Percentiles rank a stretch among this genome's conserved stretches.
phyloP scores from a whole-genome alignment of 2,329 filamentous ascomycete genomes.

The Colletotrichum sojae region DNA sequence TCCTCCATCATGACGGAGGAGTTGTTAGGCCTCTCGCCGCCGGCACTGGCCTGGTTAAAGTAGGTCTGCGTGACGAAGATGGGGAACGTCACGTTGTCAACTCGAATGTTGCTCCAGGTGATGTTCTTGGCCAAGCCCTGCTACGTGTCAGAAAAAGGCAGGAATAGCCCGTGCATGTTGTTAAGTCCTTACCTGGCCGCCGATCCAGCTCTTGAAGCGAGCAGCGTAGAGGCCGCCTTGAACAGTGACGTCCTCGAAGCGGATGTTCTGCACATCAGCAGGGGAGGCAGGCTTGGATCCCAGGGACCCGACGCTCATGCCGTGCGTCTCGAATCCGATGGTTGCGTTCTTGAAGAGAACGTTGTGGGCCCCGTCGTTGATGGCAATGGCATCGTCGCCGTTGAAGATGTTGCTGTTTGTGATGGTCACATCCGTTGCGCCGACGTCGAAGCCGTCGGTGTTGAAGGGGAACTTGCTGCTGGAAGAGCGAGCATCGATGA shows the following conservation, averaged over 20 bases:
- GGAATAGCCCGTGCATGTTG: background rate
- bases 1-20: conserved; percentile 57
- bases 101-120: conserved; percentile 58
- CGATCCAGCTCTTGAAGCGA: conserved; percentile 60
- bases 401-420: conserved; percentile 53
- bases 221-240: conserved; percentile 57
- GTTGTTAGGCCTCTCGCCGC: conserved; percentile 53
- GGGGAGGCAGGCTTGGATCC: conserved; percentile 52
- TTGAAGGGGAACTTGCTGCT: conserved; percentile 58
- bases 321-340: conserved; percentile 60
- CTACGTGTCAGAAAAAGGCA: background rate
- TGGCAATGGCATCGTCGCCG: conserved; percentile 59
- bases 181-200: conserved; percentile 46
- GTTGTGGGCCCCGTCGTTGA: conserved; percentile 54
- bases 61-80: conserved; percentile 63
- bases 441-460: conserved; percentile 53
- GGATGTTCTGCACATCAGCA: conserved; percentile 53
- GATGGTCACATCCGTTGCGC: conserved; percentile 49
- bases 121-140: conserved; percentile 58
- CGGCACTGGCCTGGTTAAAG: conserved; percentile 53
- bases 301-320: conserved; percentile 59
- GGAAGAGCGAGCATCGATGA: conserved; percentile 55
- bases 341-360: conserved; percentile 55
- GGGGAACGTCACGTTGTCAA: conserved; percentile 60
- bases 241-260: conserved; percentile 59